Evolutionary conservation across 805 yeast species (phyloP).

Genomic region (Metschnikowia noctiluminum): DNA sequence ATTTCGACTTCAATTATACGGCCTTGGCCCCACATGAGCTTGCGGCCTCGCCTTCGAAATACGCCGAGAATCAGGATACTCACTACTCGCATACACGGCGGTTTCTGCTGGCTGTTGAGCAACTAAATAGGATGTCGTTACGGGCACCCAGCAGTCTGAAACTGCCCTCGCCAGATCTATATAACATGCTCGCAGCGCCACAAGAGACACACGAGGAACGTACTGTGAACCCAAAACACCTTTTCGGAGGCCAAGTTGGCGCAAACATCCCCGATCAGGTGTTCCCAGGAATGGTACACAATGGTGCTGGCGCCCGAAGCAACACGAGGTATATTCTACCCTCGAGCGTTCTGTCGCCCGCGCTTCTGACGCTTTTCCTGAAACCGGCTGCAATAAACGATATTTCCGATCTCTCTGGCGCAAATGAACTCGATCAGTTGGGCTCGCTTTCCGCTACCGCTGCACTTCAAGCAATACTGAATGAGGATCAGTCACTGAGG

Average conservation of each 20-base stretch:
- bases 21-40: not conserved
- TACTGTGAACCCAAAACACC: slow-evolving; percentile 34
- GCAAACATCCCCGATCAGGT: not conserved
- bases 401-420: slow-evolving; percentile 1
- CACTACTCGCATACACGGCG: slow-evolving; percentile 15
- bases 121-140: slow-evolving; percentile 25
- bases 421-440: not conserved
- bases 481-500: not conserved
- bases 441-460: not conserved
- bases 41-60: slow-evolving; percentile 10
- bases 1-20: slow-evolving; percentile 2
- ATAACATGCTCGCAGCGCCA: not conserved
- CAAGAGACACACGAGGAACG: slow-evolving; percentile 16
- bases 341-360: slow-evolving; percentile 14
- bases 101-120: slow-evolving; percentile 21
- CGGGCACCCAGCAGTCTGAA: slow-evolving; percentile 12
- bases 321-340: slow-evolving; percentile 15
- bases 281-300: not conserved
- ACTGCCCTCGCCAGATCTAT: slow-evolving; percentile 18
- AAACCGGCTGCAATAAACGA: slow-evolving; percentile 1
- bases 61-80: not conserved
- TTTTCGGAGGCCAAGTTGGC: slow-evolving; percentile 12
- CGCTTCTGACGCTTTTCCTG: slow-evolving; percentile 15
- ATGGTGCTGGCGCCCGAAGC: not conserved
- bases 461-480: not conserved